phyloP scores from a whole-genome alignment of 805 yeast genomes.

The Saccharomycopsis oosterbeekiorum region DNA sequence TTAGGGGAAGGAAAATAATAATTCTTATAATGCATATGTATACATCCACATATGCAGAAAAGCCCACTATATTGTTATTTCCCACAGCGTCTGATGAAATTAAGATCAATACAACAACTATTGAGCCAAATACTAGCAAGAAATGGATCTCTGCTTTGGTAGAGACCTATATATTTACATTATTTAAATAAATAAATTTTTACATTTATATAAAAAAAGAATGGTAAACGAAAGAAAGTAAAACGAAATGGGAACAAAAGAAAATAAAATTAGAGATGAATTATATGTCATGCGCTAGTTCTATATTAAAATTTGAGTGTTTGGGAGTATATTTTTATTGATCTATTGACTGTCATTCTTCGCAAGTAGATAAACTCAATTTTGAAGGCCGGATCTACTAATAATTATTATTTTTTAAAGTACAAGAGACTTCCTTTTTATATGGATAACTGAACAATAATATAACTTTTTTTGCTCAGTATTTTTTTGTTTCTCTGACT shows the following conservation, averaged over 20 bases:
- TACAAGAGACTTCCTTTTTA: not conserved
- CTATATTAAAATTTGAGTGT: too few species aligned
- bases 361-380: too few species aligned
- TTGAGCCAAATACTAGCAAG: not conserved
- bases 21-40: not conserved
- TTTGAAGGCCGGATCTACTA: too few species aligned
- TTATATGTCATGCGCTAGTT: too few species aligned
- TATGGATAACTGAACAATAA: not conserved
- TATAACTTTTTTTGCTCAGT: not conserved
- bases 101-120: not conserved
- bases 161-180: too few species aligned
- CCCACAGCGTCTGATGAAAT: not conserved
- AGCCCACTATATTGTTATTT: not conserved
- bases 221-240: not conserved
- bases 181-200: not conserved
- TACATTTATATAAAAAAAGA: too few species aligned
- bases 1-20: not conserved
- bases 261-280: too few species aligned
- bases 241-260: not conserved
- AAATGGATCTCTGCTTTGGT: not conserved
- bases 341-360: too few species aligned
- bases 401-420: too few species aligned
- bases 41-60: not conserved
- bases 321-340: too few species aligned
- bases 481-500: not conserved